phyloP scores from a whole-genome alignment of 129 eudicot species.

The Pittosporum tobira region DNA sequence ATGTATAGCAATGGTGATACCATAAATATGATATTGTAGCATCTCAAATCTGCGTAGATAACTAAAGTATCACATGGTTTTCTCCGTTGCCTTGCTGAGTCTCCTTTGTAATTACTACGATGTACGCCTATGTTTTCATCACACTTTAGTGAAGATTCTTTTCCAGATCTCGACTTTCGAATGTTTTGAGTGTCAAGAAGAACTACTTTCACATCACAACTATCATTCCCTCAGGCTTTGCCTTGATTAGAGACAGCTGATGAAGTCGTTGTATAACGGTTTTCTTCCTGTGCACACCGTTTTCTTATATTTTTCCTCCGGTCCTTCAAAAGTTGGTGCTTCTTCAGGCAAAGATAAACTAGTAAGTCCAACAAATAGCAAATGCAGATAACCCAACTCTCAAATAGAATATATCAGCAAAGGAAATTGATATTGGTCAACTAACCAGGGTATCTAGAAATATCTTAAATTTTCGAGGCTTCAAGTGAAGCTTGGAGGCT shows the following conservation, averaged over 20 bases:
- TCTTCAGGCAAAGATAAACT: constrained; percentile 36
- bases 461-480: constrained; percentile 83
- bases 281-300: constrained; percentile 46
- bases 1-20: background rate
- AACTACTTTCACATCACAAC: constrained; percentile 28
- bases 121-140: constrained; percentile 28
- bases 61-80: constrained; percentile 17
- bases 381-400: background rate
- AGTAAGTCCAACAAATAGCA: constrained; percentile 7
- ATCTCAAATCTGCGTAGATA: constrained; percentile 6
- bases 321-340: constrained; percentile 65
- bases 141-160: constrained; percentile 46
- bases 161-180: constrained; percentile 42
- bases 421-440: constrained; percentile 9
- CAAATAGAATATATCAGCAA: background rate
- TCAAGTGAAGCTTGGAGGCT: constrained; percentile 91
- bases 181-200: constrained; percentile 41
- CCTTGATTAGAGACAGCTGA: constrained; percentile 29
- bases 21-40: background rate
- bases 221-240: constrained; percentile 21
- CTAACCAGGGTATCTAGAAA: constrained; percentile 79
- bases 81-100: constrained; percentile 1
- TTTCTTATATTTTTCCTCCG: constrained; percentile 47
- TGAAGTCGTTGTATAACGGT: constrained; percentile 29
- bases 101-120: constrained; percentile 10